Base-by-base conservation (phyloP, 2,329 filamentous ascomycete genomes). In the Alternaria atra region DNA sequence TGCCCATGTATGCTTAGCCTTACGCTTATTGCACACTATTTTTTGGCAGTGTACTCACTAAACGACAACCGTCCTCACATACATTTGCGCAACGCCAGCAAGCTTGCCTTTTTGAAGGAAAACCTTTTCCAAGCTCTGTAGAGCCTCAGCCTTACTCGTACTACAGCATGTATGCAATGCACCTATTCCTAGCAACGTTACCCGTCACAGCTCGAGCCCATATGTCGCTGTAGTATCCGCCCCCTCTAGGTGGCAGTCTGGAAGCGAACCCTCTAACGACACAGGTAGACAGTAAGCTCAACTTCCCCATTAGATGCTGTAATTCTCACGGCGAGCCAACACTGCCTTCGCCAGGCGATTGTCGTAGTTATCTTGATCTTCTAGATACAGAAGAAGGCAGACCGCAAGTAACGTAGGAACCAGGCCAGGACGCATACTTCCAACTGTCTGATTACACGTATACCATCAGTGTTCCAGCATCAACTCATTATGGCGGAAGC, bases 251-350 rank as follows among this genome's bases (percentile, higher is more conserved):
- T 50, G 76, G 77, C 6, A 67, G 73, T 57, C 80, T 80, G 67
- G 81, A 82, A 64, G 80, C 80, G 4, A 71, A 80, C 65, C 6
- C 34, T 25, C 51, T 63, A 2, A 55, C 50, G 15, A 58, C 50
- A 12, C 29, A 50, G 9, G 53, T 63, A n/a, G 63, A 65, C 7
- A 30, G 55, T 15, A 35, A 74, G 43, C 74, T 81, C n/a, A 72
- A 79, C 52, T 81, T 78, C 60, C 80, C 80, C 0, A 81, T 79
- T 65, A 75, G 81, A 58, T 82, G 79, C 69, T 82, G 79, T 58
- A 79, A 79, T 46, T 55, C 57, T 27, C 25, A 64, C 5, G 73
- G 62, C 8, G 20, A 29, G n/a, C 58, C 44, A 48, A 64, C 37
- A 29, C 25, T 69, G 5, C 66, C 68, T 46, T 59, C 52, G 2